Evolutionary conservation across 352 stramenopile genomes (phyloP), one percentile per base, ranked within the genome.

Genomic region (Phytophthora palmivora): DNA sequence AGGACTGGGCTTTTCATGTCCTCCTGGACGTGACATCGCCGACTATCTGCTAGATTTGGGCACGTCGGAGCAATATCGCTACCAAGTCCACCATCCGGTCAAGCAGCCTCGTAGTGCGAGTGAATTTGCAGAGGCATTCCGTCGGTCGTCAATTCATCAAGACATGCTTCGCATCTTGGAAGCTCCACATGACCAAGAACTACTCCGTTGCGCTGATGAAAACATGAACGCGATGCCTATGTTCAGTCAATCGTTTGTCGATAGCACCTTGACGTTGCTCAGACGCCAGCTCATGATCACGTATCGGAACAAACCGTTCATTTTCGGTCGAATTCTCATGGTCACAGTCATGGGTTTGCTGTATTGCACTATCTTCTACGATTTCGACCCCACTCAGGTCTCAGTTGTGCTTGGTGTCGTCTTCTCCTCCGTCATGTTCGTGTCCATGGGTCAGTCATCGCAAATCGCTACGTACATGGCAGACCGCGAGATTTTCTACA

Each of bases 401-500:
- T 38, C 52, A 30, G 59, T 51, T 51, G 49, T 88, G 6, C 60
- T 92, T 21, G 82, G 88, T 38, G 65, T 92, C 28, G 43, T 95
- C 4, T 96, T 93, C 58, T 65, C 81, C 44, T 70, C 67, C 15
- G 60, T 90, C 37, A 75, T 96, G 41, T 94, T 89, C 54, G 63
- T 88, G 9, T 71, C 71, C 24, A 52, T 95, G 34, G 77, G 74
- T 22, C 70, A 79, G 15, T 82, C 86, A 54, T 38, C 78, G 4
- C 74, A 85, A 45, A 67, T 95, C n/a, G 78, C 84, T 22, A 76
- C 73, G 7, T 81, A 92, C 49, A 86, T 93, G 53, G 69, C 83
- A n/a, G 59, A 58, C 24, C 73, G 70, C 14, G 63, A 58, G 12
- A 59, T 87, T n/a, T 96, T 89, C 67, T 94, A 94, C 78, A 93